Evolutionary conservation across 2,329 filamentous ascomycete species (phyloP).

Genomic region (Pseudogymnoascus pannorum): DNA sequence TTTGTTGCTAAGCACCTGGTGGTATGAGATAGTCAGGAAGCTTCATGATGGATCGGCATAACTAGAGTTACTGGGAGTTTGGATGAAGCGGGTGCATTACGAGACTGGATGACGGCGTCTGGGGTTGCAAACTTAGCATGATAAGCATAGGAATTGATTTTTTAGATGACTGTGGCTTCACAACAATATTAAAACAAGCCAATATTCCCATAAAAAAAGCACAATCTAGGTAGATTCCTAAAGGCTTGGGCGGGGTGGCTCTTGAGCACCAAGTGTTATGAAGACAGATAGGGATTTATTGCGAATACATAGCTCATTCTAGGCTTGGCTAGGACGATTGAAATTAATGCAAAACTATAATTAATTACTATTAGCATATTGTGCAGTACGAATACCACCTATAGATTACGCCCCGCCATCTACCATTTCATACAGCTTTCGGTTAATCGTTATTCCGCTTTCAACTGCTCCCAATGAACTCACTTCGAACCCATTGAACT

Average conservation of each 20-base stretch:
- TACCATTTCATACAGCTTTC: too few species aligned
- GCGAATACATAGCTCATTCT: too few species aligned
- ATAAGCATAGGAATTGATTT: background rate
- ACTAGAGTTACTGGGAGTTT: background rate
- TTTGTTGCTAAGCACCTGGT: conserved; percentile 50
- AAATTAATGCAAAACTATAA: too few species aligned
- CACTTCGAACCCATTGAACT: background rate
- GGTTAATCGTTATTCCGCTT: background rate
- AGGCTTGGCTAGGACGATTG: too few species aligned
- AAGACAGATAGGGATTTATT: too few species aligned
- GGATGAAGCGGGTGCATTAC: background rate
- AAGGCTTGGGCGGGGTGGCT: too few species aligned
- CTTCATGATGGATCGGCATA: conserved; percentile 6
- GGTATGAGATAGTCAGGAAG: conserved; percentile 24
- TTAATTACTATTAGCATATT: too few species aligned
- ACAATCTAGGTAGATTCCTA: too few species aligned
- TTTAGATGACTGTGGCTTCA: background rate
- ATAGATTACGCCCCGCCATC: too few species aligned
- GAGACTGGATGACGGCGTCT: background rate
- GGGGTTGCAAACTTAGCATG: background rate
- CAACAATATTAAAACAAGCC: background rate
- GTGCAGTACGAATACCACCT: too few species aligned
- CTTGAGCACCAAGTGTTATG: too few species aligned
- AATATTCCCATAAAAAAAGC: too few species aligned
- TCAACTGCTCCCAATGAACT: background rate